Conservation (phyloP, 2,329 filamentous ascomycete species). For the Botrytis deweyae region DNA sequence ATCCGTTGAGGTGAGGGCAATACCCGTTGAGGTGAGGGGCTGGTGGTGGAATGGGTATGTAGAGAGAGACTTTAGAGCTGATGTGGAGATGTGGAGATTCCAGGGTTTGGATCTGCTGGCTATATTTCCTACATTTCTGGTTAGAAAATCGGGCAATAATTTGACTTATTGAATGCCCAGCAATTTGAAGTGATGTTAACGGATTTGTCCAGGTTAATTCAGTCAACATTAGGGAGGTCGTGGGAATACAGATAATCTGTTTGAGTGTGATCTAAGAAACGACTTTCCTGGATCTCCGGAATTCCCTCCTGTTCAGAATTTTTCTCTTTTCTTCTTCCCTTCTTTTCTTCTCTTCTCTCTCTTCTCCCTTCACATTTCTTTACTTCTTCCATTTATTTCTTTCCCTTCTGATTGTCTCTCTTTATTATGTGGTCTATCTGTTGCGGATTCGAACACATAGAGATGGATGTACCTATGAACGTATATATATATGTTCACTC, state of each 20-base stretch:
- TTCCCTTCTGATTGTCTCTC: not conserved
- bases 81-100: not conserved
- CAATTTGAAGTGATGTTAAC: not conserved
- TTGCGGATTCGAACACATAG: not conserved
- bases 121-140: not conserved
- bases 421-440: not conserved
- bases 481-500: not conserved
- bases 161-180: not conserved
- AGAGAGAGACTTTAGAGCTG: not conserved
- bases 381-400: not conserved
- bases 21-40: not conserved
- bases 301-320: not conserved
- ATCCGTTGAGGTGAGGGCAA: not conserved
- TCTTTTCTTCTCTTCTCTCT: not conserved
- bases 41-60: not conserved
- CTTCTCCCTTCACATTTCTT: not conserved
- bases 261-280: not conserved
- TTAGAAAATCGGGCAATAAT: not conserved
- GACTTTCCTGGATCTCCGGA: not conserved
- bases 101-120: not conserved
- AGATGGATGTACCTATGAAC: not conserved
- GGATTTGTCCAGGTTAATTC: not conserved
- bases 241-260: not conserved
- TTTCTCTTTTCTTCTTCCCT: not conserved
- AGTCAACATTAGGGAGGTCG: not conserved